These are phyloP conservation scores for Solanum hybrid DNA, from an alignment of 305 asterid species.

Conservation along the genomic window DNA sequence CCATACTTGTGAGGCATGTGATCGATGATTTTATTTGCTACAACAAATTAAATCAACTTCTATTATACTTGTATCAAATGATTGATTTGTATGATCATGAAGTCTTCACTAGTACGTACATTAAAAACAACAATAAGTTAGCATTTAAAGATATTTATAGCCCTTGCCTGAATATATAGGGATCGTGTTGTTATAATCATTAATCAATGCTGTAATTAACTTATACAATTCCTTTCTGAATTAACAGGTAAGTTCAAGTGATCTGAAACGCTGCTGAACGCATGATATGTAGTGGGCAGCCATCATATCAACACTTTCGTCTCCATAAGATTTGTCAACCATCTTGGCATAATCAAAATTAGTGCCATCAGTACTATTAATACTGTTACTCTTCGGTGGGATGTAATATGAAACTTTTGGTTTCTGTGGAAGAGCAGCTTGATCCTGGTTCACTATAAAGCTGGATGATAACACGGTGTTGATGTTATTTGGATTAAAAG, in stretches of 20 bases:
- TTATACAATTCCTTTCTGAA: slow-evolving; percentile 9
- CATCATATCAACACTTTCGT: slow-evolving; percentile 41
- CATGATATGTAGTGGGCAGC: slow-evolving; percentile 47
- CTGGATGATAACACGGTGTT: not conserved
- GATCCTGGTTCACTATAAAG: slow-evolving; percentile 37
- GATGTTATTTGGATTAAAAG: not conserved
- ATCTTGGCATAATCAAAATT: not conserved
- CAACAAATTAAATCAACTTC: not conserved
- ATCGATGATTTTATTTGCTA: not conserved
- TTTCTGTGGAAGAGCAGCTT: slow-evolving; percentile 29
- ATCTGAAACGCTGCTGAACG: slow-evolving; percentile 48
- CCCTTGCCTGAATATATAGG: not conserved
- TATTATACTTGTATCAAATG: not conserved
- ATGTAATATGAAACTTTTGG: slow-evolving; percentile 29
- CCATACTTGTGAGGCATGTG: not conserved
- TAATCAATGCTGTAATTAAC: not conserved
- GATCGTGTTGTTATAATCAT: not conserved
- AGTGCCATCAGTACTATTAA: not conserved
- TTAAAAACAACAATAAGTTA: not conserved
- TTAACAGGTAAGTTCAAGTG: slow-evolving; percentile 25
- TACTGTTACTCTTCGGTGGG: not conserved
- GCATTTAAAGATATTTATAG: not conserved
- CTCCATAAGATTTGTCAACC: slow-evolving; percentile 17
- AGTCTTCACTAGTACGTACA: not conserved
- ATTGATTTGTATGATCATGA: not conserved